Evolutionary conservation across 495 filamentous ascomycete genomes (phyloP), one percentile per base, ranked within the genome.

Genomic region (Cudoniella acicularis): DNA sequence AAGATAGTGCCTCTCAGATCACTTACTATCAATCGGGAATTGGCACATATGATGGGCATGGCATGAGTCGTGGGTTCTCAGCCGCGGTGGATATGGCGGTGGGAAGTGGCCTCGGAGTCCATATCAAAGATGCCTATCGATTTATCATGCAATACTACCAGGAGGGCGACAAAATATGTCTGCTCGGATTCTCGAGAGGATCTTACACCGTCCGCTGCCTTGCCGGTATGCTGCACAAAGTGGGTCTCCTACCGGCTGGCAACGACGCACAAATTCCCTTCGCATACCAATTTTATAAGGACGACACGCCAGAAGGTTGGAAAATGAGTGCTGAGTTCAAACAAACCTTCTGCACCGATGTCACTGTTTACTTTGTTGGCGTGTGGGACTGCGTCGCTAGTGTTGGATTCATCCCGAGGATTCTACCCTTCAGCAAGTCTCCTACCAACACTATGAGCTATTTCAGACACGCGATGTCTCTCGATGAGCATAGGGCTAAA

Each of bases 1-100:
- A 75, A 59, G 65, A 70, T 47, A 59, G 60, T n/a, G 58, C 59
- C 2, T 53, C 50, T 47, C 73, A 75, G 57, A 54, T 74, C 27
- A 70, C 69, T 0, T 75, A 75, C 54, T 75, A 74, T 55, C 73
- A 75, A 59, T 66, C 70, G 48, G 70, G 73, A 10, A 74, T 75
- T 59, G 73, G 73, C 11, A 75, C 73, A 23, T 75, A 75, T 49
- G 72, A 65, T 56, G 64, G 64, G 10, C 55, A 62, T 52, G 73
- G 73, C 8, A 56, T 74, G 45, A 65, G 59, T 52, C 64, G 64
- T 56, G 70, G 70, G 18, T 40, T 73, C 18, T 59, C 60, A 10
- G 70, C 72, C 6, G 65, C 65, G 0, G 52, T 72, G 47, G 72
- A 75, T 53, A 72, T 73, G 71, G 70, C 72, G 10, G 66, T 75